phyloP scores from a whole-genome alignment of 345 rosid species.

The Mercurialis annua region DNA sequence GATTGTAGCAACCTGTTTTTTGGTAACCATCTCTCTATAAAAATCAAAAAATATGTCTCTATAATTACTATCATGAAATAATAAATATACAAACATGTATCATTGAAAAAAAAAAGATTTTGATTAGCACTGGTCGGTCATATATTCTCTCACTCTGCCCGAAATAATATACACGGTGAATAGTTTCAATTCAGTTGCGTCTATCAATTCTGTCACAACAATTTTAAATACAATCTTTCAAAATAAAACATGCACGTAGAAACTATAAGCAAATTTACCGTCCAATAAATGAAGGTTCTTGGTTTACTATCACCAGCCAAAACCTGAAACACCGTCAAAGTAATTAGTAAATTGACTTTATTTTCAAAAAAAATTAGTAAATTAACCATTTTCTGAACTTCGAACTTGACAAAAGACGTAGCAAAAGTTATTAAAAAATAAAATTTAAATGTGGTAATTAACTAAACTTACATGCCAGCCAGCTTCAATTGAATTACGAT shows the following conservation, averaged over 20 bases:
- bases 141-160: no score
- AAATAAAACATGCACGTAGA: neutral
- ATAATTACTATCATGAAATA: neutral
- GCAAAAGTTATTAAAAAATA: no score
- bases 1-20: constrained; percentile 30
- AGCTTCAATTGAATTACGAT: constrained; percentile 12
- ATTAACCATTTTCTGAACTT: no score
- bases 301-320: neutral
- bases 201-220: no score
- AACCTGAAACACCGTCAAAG: constrained; percentile 3
- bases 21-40: constrained; percentile 25
- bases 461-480: constrained; percentile 24
- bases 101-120: neutral
- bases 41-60: neutral
- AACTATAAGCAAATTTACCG: constrained; percentile 1
- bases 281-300: constrained; percentile 13
- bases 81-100: neutral
- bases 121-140: no score
- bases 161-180: no score
- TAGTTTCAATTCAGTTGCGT: no score
- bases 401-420: no score
- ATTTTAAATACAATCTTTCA: no score
- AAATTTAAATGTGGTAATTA: no score
- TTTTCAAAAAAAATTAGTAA: no score
- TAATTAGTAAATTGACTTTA: no score